Conservation (phyloP, 1,139 yeast genomes). For the Kazachstania sp. region DNA sequence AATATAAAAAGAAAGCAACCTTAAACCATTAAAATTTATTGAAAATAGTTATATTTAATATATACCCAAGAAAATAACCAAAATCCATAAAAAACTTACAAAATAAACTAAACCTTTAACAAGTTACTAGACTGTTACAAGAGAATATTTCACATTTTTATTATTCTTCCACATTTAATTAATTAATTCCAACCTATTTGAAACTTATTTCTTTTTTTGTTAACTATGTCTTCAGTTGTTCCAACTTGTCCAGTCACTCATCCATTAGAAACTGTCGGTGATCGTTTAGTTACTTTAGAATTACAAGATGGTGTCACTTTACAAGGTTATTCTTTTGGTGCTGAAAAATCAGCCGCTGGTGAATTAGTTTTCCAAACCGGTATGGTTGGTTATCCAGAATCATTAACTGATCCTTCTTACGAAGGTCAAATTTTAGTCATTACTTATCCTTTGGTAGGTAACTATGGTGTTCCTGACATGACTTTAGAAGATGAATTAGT, state of each 20-base stretch:
- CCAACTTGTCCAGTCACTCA: constrained; percentile 77
- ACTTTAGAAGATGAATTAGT: constrained; percentile 64
- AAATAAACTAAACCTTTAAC: too few species aligned
- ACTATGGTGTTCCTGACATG: constrained; percentile 97
- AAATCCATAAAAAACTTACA: constrained; percentile 4
- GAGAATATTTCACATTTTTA: background rate
- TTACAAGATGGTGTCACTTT: constrained; percentile 82
- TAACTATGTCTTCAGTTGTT: constrained; percentile 26
- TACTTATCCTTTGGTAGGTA: constrained; percentile 95
- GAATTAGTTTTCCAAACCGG: constrained; percentile 99
- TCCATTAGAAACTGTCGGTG: constrained; percentile 74
- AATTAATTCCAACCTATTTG: background rate
- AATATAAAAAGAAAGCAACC: background rate
- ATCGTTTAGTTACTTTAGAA: constrained; percentile 81
- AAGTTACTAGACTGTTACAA: too few species aligned
- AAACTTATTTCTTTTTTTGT: background rate
- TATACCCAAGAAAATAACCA: background rate
- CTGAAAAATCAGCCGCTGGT: constrained; percentile 80
- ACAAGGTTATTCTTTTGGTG: constrained; percentile 98
- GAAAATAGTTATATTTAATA: background rate
- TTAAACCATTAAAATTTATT: background rate
- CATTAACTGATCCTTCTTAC: constrained; percentile 96
- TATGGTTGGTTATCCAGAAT: constrained; percentile 99
- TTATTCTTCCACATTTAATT: background rate
- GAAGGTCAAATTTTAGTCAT: constrained; percentile 96